These are phyloP conservation scores for Biscutella laevigata DNA, from an alignment of 441 rosid species.

Conservation along the genomic window DNA sequence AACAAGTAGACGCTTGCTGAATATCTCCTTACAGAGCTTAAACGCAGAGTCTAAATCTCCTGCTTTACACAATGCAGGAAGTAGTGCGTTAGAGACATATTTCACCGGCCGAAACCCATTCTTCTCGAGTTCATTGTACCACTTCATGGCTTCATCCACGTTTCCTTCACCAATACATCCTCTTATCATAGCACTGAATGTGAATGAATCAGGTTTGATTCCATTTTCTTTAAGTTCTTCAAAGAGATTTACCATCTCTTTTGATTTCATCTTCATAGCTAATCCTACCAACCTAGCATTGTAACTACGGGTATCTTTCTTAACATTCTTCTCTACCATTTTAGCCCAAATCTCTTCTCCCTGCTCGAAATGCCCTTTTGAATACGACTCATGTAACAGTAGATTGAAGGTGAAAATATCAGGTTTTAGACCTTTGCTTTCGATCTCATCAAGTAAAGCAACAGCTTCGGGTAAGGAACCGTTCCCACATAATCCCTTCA, in stretches of 20 bases:
- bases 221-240: conserved; percentile 35
- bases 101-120: conserved; percentile 30
- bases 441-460: conserved; percentile 40
- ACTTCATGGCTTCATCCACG: conserved; percentile 40
- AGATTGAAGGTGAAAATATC: conserved; percentile 44
- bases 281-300: conserved; percentile 51
- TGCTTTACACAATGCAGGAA: conserved; percentile 41
- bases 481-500: conserved; percentile 51
- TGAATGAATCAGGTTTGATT: conserved; percentile 33
- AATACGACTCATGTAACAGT: conserved; percentile 34
- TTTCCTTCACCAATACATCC: conserved; percentile 37
- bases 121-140: conserved; percentile 37
- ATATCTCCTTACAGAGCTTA: conserved; percentile 38
- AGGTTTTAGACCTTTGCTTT: conserved; percentile 37
- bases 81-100: conserved; percentile 25
- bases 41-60: conserved; percentile 45
- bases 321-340: conserved; percentile 39
- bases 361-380: conserved; percentile 32
- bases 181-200: conserved; percentile 39
- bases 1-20: conserved; percentile 26
- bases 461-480: conserved; percentile 38
- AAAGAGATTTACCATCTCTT: conserved; percentile 35
- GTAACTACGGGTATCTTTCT: conserved; percentile 43
- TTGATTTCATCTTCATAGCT: conserved; percentile 31
- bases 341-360: conserved; percentile 52